Conservation (phyloP, 2,329 filamentous ascomycete genomes). For the Ophiostoma himal-ulmi region DNA sequence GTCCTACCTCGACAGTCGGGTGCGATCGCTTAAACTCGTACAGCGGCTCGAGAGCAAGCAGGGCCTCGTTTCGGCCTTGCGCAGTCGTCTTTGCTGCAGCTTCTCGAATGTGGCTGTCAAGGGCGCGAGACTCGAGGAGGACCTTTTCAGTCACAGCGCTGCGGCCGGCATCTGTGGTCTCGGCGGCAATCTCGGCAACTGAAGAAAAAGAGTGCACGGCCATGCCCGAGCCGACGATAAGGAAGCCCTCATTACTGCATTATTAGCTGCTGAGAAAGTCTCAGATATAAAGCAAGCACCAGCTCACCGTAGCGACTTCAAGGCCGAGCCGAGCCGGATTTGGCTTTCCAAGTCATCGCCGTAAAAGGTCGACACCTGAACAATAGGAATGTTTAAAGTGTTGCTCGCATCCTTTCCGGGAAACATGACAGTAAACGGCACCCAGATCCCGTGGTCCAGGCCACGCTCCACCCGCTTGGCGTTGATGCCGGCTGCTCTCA, state of each 20-base stretch:
- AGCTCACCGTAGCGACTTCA: background rate
- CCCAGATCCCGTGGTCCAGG: slow-evolving; percentile 22
- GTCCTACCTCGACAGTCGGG: slow-evolving; percentile 17
- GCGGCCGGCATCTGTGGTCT: background rate
- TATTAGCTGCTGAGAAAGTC: background rate
- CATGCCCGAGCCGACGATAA: background rate
- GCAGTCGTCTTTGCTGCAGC: background rate
- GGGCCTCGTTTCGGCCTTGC: slow-evolving; percentile 2
- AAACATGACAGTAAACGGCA: slow-evolving; percentile 21
- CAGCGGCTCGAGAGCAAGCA: slow-evolving; percentile 18
- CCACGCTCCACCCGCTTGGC: slow-evolving; percentile 20
- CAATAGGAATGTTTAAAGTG: background rate
- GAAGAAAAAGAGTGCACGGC: background rate
- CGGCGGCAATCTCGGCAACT: background rate
- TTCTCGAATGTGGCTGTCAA: background rate
- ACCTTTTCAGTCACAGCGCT: background rate
- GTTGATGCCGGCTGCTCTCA: background rate
- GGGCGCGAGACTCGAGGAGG: background rate
- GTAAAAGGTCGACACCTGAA: background rate
- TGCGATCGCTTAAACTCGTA: slow-evolving; percentile 21
- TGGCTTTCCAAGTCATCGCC: background rate
- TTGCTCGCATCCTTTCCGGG: background rate
- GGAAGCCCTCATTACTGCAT: background rate
- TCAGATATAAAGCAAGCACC: background rate
- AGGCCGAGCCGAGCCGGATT: background rate